These are phyloP conservation scores for Ambrosiella cleistominuta DNA, from an alignment of 2,329 filamentous ascomycete species.

Conservation along the genomic window DNA sequence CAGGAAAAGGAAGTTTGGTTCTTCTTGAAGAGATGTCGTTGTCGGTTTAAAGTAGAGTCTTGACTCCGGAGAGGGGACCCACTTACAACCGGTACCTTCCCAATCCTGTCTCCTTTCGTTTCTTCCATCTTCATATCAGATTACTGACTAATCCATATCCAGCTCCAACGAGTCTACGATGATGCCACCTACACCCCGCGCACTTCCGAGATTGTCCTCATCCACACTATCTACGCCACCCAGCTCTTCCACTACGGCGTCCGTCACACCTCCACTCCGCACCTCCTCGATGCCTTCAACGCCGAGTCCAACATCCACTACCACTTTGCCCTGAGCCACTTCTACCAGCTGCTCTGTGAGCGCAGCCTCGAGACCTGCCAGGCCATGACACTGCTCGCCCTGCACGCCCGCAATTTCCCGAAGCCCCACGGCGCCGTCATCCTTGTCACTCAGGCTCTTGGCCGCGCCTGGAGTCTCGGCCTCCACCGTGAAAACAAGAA, in stretches of 20 bases:
- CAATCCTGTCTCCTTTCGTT: too few relatives aligned
- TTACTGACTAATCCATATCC: not conserved
- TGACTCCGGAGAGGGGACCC: too few relatives aligned
- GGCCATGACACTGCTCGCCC: constrained; percentile 52
- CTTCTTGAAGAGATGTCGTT: too few relatives aligned
- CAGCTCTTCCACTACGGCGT: constrained; percentile 64
- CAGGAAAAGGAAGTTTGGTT: not conserved
- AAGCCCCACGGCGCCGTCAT: constrained; percentile 61
- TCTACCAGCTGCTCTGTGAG: constrained; percentile 44
- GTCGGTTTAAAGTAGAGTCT: too few relatives aligned
- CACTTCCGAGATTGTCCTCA: constrained; percentile 46
- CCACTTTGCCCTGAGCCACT: constrained; percentile 53
- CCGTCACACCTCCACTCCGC: constrained; percentile 42
- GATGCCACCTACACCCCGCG: constrained; percentile 45
- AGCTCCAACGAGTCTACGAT: constrained; percentile 52
- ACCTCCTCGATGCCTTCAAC: constrained; percentile 37
- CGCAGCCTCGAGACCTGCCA: constrained; percentile 51
- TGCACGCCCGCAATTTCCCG: constrained; percentile 59
- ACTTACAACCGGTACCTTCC: too few relatives aligned
- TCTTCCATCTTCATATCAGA: too few relatives aligned
- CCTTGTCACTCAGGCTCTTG: constrained; percentile 45
- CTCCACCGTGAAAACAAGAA: constrained; percentile 44
- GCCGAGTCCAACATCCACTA: constrained; percentile 60
- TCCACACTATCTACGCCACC: constrained; percentile 65
- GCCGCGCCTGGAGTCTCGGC: constrained; percentile 55